These are phyloP conservation scores for Agroathelia rolfsii DNA, from an alignment of 1,284 basidiomycete genomes.

Conservation along the genomic window DNA sequence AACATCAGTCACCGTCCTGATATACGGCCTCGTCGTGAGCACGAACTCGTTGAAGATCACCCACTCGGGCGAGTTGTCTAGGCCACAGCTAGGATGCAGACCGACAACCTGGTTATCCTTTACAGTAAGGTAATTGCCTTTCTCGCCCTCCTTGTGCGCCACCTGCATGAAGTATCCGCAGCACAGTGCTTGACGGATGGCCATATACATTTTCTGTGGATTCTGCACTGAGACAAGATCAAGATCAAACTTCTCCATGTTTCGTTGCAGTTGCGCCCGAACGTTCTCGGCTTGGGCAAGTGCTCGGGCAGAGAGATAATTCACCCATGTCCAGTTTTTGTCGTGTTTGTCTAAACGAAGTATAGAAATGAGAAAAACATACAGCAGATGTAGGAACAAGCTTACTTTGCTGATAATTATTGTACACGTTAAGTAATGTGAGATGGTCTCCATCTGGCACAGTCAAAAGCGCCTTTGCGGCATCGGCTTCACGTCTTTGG, in stretches of 20 bases:
- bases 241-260: slow-evolving; percentile 89
- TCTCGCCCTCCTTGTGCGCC: slow-evolving; percentile 92
- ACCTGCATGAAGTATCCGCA: slow-evolving; percentile 99
- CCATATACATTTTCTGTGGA: slow-evolving; percentile 69
- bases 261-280: slow-evolving; percentile 82
- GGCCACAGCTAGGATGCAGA: slow-evolving; percentile 91
- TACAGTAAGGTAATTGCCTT: slow-evolving; percentile 77
- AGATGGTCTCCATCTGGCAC: slow-evolving; percentile 96
- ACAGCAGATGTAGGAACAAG: not conserved
- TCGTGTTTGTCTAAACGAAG: slow-evolving; percentile 57
- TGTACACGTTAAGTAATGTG: slow-evolving; percentile 93
- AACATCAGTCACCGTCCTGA: slow-evolving; percentile 88
- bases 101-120: slow-evolving; percentile 90
- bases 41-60: slow-evolving; percentile 98
- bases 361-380: slow-evolving; percentile 6
- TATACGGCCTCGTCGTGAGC: slow-evolving; percentile 81
- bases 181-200: slow-evolving; percentile 79
- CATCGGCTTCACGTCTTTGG: slow-evolving; percentile 83
- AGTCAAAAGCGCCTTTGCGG: slow-evolving; percentile 81
- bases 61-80: slow-evolving; percentile 94
- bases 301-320: slow-evolving; percentile 82
- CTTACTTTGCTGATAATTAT: slow-evolving; percentile 81
- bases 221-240: slow-evolving; percentile 75
- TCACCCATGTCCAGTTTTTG: slow-evolving; percentile 88
- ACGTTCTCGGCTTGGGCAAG: slow-evolving; percentile 93